Percentiles rank a stretch among this genome's conserved stretches.
Conservation (phyloP, 2,329 filamentous ascomycete species). For the Apiospora koreana region DNA sequence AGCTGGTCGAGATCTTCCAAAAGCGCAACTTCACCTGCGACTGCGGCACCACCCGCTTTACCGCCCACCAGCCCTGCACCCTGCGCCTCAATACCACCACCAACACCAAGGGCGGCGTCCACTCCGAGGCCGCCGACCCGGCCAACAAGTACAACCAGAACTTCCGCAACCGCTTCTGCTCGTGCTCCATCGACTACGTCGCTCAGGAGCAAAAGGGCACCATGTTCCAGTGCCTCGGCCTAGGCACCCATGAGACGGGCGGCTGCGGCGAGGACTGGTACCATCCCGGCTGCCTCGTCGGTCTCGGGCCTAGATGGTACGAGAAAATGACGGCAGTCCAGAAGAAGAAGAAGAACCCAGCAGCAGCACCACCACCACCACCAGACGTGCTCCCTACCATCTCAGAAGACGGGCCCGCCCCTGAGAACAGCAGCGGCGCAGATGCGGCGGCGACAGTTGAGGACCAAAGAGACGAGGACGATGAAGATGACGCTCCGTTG, state of each 20-base stretch:
- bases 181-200: slow-evolving; percentile 85
- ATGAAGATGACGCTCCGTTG: slow-evolving; percentile 65
- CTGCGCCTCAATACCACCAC: slow-evolving; percentile 73
- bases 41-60: slow-evolving; percentile 84
- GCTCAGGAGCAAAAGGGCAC: slow-evolving; percentile 88
- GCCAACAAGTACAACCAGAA: slow-evolving; percentile 95
- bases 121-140: slow-evolving; percentile 69
- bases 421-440: background rate
- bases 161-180: slow-evolving; percentile 90
- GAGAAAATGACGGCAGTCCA: slow-evolving; percentile 46
- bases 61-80: slow-evolving; percentile 67
- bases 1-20: slow-evolving; percentile 90
- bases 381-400: slow-evolving; percentile 47
- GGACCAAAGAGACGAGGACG: slow-evolving; percentile 32
- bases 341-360: slow-evolving; percentile 16
- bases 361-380: slow-evolving; percentile 16
- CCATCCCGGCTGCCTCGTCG: slow-evolving; percentile 89
- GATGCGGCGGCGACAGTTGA: background rate
- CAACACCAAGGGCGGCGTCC: slow-evolving; percentile 74
- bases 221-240: slow-evolving; percentile 95
- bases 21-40: slow-evolving; percentile 97
- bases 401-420: slow-evolving; percentile 41
- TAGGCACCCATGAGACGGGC: slow-evolving; percentile 77
- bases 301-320: slow-evolving; percentile 73
- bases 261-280: slow-evolving; percentile 98